Evolutionary conservation across 75 land plant genomes (phyloP), one percentile per base, ranked within the genome.

Genomic region (Picea sitchensis): DNA sequence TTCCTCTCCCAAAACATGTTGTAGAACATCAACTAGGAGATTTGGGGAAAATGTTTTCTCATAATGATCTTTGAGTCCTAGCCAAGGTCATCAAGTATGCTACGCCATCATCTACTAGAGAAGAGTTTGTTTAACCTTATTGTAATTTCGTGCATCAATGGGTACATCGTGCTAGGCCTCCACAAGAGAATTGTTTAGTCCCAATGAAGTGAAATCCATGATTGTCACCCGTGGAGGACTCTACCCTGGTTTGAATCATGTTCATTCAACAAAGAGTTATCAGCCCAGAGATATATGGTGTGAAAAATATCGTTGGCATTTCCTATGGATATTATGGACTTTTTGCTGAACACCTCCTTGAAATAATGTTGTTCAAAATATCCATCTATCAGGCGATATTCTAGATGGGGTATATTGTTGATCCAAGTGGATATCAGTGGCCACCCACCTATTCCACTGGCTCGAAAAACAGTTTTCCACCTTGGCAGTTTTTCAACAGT

Each of bases 201-300:
- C 97, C 13, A 88, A 89, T 77, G 86, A 92, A 69, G 98, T 95
- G 23, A 92, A 88, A 64, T 95, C 98, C 23, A 95, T 93, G 34
- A 95, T 95, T 81, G 93, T 95, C 12, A 95, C 98, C 47, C 92
- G 95, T 84, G 98, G 98, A 74, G 98, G 98, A 17, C 89, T 95
- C 34, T 95, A 95, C 77, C 98, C 98, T 61, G 98, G 98, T 61
- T 95, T 95, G 32, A 95, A 95, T 87, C 95, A 95, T 80, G 98
- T 95, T 58, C 26, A 95, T 95, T 68, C 82, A 95, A 78, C 98
- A 95, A 89, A 95, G 26, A 26, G 26, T 26, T 26, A 26, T 0
- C 26, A 26, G 26, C 26, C 26, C 26, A 26, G 26, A 26, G 26
- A 26, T 26, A 26, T 26, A 26, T 26, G 26, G 26, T 26, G 26